Evolutionary conservation across 148 eudicot species (phyloP), one percentile per base, ranked within the genome.

Genomic region (Heliamphora exappendiculata): DNA sequence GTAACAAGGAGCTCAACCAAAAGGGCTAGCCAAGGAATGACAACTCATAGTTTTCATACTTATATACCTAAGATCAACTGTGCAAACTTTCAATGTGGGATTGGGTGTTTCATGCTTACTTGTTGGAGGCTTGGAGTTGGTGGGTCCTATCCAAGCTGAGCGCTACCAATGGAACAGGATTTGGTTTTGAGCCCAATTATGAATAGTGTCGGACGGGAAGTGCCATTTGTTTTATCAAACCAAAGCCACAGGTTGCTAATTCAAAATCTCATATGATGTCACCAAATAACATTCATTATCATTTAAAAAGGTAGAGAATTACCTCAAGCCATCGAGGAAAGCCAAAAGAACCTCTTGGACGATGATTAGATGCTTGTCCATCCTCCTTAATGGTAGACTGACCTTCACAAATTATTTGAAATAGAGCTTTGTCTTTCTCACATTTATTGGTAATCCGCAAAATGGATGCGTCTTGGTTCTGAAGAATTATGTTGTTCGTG

Each of bases 261-360:
- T 59, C 55, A 7, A 58, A 29, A 42, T 22, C 55, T 7, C 29
- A 7, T 57, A 70, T 31, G 44, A 29, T 33, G 47, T 57, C 26
- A 66, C 5, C 33, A 33, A 45, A 67, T 11, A 51, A 41, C 13
- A 75, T 19, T 31, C 44, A 34, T 28, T 11, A 76, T 54, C 33
- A 66, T 31, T n/a, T 37, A 60, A 79, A 47, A 19, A 77, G 20
- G 67, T 60, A 28, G 75, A 76, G 77, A 71, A 33, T 80, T 85
- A 96, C 99, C 99, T 91, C 84, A 75, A 96, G 98, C 99, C 99
- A 96, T 64, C 82, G 90, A 19, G 99, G 98, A 83, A 91, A 88
- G 70, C 99, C 98, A 80, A 88, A 93, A 82, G 91, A 90, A 74
- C 97, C 98, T 84, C 93, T 88, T 45, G 94, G 89, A 64, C 75